Percentiles rank a stretch among this genome's conserved stretches.
These are phyloP conservation scores for Trichosporon sp. DNA, from an alignment of 1,284 basidiomycete genomes.

Conservation along the genomic window DNA sequence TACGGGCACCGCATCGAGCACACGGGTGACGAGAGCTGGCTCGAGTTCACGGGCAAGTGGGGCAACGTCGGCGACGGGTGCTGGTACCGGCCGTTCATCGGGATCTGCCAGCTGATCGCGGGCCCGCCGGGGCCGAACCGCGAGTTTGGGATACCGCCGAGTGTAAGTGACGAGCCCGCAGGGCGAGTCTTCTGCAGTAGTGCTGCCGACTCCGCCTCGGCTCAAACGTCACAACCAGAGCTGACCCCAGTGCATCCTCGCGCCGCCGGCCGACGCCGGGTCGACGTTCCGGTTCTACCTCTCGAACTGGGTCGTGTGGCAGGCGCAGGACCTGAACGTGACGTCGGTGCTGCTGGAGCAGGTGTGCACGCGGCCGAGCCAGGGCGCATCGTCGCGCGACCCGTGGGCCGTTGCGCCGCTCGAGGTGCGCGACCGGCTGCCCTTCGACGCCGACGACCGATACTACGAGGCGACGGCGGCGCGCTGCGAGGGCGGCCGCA, in stretches of 20 bases:
- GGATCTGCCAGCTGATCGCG: slow-evolving; percentile 41
- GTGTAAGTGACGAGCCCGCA: no score
- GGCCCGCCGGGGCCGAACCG: slow-evolving; percentile 43
- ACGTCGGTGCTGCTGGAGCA: slow-evolving; percentile 37
- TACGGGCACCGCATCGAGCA: slow-evolving; percentile 25
- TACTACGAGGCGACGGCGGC: neutral
- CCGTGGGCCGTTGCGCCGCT: neutral
- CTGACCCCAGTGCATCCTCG: slow-evolving; percentile 32
- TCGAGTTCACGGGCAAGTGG: slow-evolving; percentile 40
- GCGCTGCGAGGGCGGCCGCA: slow-evolving; percentile 27
- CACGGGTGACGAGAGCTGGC: slow-evolving; percentile 31
- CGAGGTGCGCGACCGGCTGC: slow-evolving; percentile 7
- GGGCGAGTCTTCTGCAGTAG: no score
- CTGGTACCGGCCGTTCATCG: slow-evolving; percentile 39
- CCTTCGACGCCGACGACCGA: slow-evolving; percentile 18
- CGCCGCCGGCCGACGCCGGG: slow-evolving; percentile 14
- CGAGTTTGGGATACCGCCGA: slow-evolving; percentile 34
- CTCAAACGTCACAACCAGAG: no score
- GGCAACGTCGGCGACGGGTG: slow-evolving; percentile 43
- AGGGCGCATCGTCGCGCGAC: slow-evolving; percentile 17
- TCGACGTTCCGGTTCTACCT: slow-evolving; percentile 35
- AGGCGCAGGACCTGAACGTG: slow-evolving; percentile 19
- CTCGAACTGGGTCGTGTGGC: slow-evolving; percentile 13
- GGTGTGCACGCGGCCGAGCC: slow-evolving; percentile 29
- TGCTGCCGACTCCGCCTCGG: no score